Evolutionary conservation across 257 asterid genomes (phyloP).

Genomic region (Capsicum baccatum): DNA sequence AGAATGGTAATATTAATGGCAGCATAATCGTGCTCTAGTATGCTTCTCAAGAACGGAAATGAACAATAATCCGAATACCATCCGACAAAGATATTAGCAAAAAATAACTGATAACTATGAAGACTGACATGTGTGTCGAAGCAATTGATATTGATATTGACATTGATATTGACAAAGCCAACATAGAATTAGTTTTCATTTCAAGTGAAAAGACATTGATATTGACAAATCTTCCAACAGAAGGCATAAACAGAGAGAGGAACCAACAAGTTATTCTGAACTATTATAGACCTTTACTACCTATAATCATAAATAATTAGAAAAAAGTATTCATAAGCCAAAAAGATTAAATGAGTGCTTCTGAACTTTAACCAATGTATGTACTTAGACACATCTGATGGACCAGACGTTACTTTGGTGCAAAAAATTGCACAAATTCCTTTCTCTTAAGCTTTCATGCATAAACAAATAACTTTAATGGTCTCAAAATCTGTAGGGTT

Average conservation of each 20-base stretch:
- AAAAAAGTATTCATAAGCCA: neutral
- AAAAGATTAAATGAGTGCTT: conserved; percentile 1
- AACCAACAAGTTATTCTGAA: neutral
- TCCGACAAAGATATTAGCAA: neutral
- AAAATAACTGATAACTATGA: neutral
- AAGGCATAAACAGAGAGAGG: conserved; percentile 1
- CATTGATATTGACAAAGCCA: neutral
- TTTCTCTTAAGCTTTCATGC: neutral
- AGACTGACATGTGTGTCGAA: neutral
- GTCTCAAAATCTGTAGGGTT: neutral
- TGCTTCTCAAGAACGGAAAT: neutral
- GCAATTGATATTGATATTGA: neutral
- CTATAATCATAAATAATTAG: neutral
- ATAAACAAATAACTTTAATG: neutral
- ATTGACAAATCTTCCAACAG: neutral
- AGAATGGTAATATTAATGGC: neutral
- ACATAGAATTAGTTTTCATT: neutral
- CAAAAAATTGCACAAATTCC: neutral
- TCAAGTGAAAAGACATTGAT: neutral
- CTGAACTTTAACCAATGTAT: neutral
- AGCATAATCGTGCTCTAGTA: neutral
- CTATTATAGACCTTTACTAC: neutral
- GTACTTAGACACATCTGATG: neutral
- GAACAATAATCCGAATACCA: neutral
- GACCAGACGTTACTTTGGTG: conserved; percentile 1